phyloP scores from a whole-genome alignment of 116 monocot genomes.

The Zostera marina region DNA sequence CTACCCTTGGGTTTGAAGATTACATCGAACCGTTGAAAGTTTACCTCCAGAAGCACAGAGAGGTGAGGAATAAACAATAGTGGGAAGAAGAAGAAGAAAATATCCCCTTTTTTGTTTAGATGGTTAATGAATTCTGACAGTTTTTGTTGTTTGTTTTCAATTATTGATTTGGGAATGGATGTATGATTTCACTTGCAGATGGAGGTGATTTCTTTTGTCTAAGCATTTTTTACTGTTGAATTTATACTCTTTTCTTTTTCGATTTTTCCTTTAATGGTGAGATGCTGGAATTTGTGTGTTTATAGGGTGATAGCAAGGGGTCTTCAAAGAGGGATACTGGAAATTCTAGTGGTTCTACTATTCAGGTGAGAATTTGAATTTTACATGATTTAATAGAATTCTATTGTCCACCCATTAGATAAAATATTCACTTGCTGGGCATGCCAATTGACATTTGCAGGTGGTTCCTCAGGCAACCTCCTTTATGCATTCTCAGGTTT shows the following conservation, averaged over 20 bases:
- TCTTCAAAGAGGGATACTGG: conserved; percentile 26
- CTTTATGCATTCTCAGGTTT: conserved; percentile 4
- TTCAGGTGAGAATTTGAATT: conserved; percentile 12
- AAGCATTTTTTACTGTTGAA: conserved; percentile 4
- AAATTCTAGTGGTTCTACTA: conserved; percentile 13
- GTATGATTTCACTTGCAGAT: background rate
- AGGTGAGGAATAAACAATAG: conserved; percentile 43
- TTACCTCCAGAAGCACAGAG: conserved; percentile 58
- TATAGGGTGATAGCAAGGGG: conserved; percentile 38
- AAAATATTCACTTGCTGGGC: background rate
- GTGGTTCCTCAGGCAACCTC: background rate
- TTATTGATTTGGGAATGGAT: background rate
- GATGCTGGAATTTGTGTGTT: background rate
- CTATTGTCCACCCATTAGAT: background rate
- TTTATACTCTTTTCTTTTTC: background rate
- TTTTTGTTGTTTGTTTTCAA: background rate
- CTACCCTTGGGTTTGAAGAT: conserved; percentile 66
- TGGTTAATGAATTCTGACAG: background rate
- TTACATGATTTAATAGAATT: background rate
- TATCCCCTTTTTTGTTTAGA: background rate
- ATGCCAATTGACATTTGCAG: background rate
- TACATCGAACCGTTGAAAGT: conserved; percentile 57
- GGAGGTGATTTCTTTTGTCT: background rate
- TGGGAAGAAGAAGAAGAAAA: background rate
- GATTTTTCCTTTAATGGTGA: background rate